Evolutionary conservation across 352 stramenopile genomes (phyloP).

Genomic region (Pythium dissimile): DNA sequence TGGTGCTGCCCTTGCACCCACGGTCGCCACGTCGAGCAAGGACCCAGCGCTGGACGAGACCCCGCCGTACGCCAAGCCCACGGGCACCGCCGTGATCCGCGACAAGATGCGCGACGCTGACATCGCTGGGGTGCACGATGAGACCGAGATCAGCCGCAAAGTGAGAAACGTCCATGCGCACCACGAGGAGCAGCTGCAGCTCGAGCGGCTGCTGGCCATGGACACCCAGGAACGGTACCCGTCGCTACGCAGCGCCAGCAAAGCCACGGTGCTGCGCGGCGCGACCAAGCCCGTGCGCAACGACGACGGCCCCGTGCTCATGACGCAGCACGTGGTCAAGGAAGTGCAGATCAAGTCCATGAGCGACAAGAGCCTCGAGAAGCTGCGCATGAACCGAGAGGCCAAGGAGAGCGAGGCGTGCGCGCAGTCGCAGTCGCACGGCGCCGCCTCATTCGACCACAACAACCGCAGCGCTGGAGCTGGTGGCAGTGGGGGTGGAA

Average conservation of each 20-base stretch:
- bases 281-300: constrained; percentile 67
- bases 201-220: constrained; percentile 60
- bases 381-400: constrained; percentile 73
- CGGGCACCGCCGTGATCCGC: constrained; percentile 75
- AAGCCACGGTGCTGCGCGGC: constrained; percentile 56
- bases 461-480: constrained; percentile 17
- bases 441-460: constrained; percentile 31
- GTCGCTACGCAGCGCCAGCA: constrained; percentile 54
- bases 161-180: constrained; percentile 58
- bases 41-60: constrained; percentile 32
- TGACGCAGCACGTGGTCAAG: constrained; percentile 78
- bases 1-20: neutral
- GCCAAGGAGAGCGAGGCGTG: constrained; percentile 45
- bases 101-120: constrained; percentile 78
- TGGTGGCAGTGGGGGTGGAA: neutral
- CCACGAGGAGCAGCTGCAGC: constrained; percentile 78
- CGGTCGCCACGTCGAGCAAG: neutral
- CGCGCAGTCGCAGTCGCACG: neutral
- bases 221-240: constrained; percentile 59
- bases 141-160: constrained; percentile 61
- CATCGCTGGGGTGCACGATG: constrained; percentile 67
- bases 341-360: constrained; percentile 90
- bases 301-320: constrained; percentile 49
- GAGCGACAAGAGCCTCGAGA: constrained; percentile 80
- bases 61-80: constrained; percentile 82